A percentile compares a stretch with the other conserved stretches of the same genome.
phyloP scores from a whole-genome alignment of 1,284 basidiomycete species.

The Boletus sp. region DNA sequence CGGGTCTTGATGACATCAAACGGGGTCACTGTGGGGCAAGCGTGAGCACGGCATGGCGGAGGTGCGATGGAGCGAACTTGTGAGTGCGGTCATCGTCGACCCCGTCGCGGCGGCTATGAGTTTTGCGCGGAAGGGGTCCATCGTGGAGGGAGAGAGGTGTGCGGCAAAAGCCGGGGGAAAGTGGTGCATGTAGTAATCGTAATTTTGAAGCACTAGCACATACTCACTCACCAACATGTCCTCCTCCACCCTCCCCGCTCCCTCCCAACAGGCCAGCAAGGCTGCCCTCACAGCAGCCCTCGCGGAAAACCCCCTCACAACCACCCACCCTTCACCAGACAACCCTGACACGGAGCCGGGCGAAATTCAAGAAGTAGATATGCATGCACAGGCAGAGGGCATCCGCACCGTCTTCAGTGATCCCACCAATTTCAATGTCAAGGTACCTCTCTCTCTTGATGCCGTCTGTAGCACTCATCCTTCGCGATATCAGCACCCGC shows the following conservation, averaged over 20 bases:
- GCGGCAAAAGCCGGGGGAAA: constrained; percentile 27
- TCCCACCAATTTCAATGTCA: constrained; percentile 87
- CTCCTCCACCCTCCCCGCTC: constrained; percentile 42
- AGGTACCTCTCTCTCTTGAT: constrained; percentile 46
- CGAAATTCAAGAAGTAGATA: constrained; percentile 76
- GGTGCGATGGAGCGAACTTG: constrained; percentile 48
- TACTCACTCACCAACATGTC: constrained; percentile 21
- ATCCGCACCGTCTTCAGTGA: constrained; percentile 90
- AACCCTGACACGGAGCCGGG: constrained; percentile 56
- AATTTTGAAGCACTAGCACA: constrained; percentile 10
- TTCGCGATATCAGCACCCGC: constrained; percentile 63
- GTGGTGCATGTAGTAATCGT: background rate
- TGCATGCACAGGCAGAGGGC: constrained; percentile 75
- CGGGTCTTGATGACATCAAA: constrained; percentile 94
- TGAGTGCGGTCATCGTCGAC: constrained; percentile 77
- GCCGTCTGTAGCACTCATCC: constrained; percentile 6
- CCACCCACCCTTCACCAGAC: constrained; percentile 26
- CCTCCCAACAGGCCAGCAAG: constrained; percentile 68
- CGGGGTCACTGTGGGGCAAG: constrained; percentile 70
- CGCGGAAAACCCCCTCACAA: constrained; percentile 47
- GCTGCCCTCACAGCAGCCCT: constrained; percentile 69
- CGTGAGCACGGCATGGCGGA: constrained; percentile 7
- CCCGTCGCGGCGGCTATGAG: constrained; percentile 78
- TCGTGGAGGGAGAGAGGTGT: constrained; percentile 25
- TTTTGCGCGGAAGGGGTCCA: constrained; percentile 77